phyloP scores from a whole-genome alignment of 1,284 basidiomycete genomes.

The Ustilago curta region DNA sequence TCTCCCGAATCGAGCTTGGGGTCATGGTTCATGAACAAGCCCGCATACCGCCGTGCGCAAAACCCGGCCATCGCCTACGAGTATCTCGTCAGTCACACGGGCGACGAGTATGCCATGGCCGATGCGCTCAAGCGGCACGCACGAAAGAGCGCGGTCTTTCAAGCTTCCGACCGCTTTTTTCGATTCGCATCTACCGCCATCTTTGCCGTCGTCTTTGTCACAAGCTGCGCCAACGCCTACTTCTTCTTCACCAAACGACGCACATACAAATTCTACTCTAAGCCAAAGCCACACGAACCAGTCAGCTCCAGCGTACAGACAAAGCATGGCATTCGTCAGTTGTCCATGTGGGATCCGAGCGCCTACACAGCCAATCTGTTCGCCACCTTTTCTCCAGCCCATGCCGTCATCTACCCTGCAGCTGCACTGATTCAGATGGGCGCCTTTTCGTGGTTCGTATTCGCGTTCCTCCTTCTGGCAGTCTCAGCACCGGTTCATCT shows the following conservation, averaged over 20 bases:
- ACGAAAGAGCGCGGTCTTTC: slow-evolving; percentile 35
- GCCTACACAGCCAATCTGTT: slow-evolving; percentile 43
- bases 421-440: slow-evolving; percentile 31
- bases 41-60: slow-evolving; percentile 34
- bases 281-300: slow-evolving; percentile 23
- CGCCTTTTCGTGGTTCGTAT: slow-evolving; percentile 29
- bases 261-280: slow-evolving; percentile 49
- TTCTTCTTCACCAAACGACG: slow-evolving; percentile 49
- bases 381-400: slow-evolving; percentile 43
- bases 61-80: slow-evolving; percentile 52
- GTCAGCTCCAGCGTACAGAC: slow-evolving; percentile 31
- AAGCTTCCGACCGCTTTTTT: slow-evolving; percentile 47
- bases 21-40: slow-evolving; percentile 46
- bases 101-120: slow-evolving; percentile 50
- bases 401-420: slow-evolving; percentile 37
- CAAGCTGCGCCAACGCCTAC: slow-evolving; percentile 47
- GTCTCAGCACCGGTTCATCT: slow-evolving; percentile 42
- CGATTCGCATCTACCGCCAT: slow-evolving; percentile 27
- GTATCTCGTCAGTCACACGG: slow-evolving; percentile 41
- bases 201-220: slow-evolving; percentile 32
- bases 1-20: slow-evolving; percentile 47
- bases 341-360: slow-evolving; percentile 48
- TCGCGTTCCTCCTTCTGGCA: slow-evolving; percentile 27
- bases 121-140: slow-evolving; percentile 41
- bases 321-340: slow-evolving; percentile 42